These are phyloP conservation scores for Blastobotrys malaysiensis DNA, from an alignment of 1,139 yeast species.

Conservation along the genomic window DNA sequence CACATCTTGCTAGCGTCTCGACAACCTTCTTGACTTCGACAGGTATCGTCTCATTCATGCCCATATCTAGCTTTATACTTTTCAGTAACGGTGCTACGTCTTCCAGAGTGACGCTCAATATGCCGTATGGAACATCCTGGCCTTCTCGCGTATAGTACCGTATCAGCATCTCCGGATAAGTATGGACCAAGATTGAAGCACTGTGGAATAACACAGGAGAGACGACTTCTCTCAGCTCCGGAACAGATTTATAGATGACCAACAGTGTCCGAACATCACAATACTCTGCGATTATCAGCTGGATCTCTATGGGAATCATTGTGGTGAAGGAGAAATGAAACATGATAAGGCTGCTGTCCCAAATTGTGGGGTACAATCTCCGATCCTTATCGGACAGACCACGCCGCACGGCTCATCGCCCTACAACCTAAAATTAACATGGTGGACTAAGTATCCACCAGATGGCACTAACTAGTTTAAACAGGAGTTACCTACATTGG, in stretches of 20 bases:
- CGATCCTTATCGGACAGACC: no score
- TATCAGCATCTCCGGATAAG: background rate
- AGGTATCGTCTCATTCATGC: background rate
- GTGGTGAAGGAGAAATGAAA: no score
- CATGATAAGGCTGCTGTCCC: no score
- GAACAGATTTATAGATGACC: background rate
- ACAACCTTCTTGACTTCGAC: background rate
- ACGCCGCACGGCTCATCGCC: no score
- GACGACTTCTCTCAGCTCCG: background rate
- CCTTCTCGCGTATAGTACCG: background rate
- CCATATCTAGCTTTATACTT: background rate
- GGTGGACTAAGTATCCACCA: no score
- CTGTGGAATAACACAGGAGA: background rate
- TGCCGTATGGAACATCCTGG: background rate
- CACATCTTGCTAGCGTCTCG: background rate
- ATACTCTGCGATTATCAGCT: background rate
- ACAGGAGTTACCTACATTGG: no score
- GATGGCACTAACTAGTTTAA: no score
- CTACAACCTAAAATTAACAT: no score
- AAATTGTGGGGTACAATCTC: no score
- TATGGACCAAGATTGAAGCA: background rate
- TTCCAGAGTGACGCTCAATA: background rate
- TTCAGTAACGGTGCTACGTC: background rate
- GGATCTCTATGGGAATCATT: background rate
- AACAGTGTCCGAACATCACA: background rate